Percentiles rank a stretch among this genome's conserved stretches.
Conservation (phyloP, 352 stramenopile genomes). For the Phytophthora tubulina region DNA sequence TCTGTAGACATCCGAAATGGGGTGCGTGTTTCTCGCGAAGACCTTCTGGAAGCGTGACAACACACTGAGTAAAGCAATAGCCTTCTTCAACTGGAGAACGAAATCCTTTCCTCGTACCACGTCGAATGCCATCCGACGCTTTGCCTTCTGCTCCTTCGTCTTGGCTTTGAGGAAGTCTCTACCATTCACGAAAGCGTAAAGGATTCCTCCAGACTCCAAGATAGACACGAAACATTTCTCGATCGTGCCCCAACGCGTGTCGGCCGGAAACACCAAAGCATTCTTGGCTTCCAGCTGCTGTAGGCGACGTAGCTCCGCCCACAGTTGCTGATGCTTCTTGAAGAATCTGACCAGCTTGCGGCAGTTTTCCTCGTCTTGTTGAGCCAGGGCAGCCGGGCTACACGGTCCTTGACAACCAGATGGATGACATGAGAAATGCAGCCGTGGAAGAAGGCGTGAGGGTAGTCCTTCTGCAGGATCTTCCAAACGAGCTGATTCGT, state of each 20-base stretch:
- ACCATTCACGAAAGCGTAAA: slow-evolving; percentile 4
- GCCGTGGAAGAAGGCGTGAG: slow-evolving; percentile 10
- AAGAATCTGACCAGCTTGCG: slow-evolving; percentile 10
- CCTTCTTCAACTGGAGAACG: neutral
- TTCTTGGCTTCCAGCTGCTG: neutral
- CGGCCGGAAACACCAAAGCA: neutral
- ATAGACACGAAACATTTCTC: slow-evolving; percentile 3
- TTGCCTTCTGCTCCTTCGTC: slow-evolving; percentile 11
- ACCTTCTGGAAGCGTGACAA: slow-evolving; percentile 1
- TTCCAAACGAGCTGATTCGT: slow-evolving; percentile 3
- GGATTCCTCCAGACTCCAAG: neutral
- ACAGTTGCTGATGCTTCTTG: slow-evolving; percentile 20
- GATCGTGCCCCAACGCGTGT: slow-evolving; percentile 15
- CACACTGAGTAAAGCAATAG: no score
- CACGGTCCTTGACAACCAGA: slow-evolving; percentile 16
- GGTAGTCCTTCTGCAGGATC: neutral
- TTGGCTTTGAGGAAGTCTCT: neutral
- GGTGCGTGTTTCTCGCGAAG: slow-evolving; percentile 1
- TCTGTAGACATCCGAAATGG: slow-evolving; percentile 4
- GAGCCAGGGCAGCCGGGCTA: neutral
- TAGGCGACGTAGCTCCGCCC: neutral
- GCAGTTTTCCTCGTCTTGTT: neutral
- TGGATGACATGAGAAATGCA: slow-evolving; percentile 20
- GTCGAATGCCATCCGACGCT: neutral
- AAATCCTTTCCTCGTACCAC: neutral